Base-by-base conservation (phyloP, 140 eudicot genomes). In the Eryngium alpinum region DNA sequence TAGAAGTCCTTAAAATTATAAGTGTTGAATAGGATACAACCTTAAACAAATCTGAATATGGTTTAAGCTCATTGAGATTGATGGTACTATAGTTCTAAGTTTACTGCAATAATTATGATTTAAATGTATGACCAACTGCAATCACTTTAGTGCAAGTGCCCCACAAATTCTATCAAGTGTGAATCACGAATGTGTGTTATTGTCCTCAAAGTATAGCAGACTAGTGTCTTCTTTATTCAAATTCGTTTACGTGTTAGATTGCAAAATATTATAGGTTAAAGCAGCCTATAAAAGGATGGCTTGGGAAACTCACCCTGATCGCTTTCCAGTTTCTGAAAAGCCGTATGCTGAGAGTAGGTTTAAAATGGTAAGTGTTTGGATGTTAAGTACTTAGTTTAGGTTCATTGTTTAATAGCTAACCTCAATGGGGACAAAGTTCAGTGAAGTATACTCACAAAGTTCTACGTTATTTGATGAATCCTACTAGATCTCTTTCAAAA, bases 241-340 rank as follows among this genome's bases (percentile, higher is more conserved):
- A 49, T 75, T 75, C 27, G 5, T 4, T 0, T 2, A 75, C 46
- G 60, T 75, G 25, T 50, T 28, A 33, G 7, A 24, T 75, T 38
- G 7, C 46, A 38, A 25, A 75, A 31, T 33, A 69, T 77, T 17
- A 27, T 79, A 94, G 98, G 92, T 94, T 49, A 94, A 94, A 89
- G 91, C 86, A 80, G 98, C 98, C 34, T 94, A 90, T 89, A 94
- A 86, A 85, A 89, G 79, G 83, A 90, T 85, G 79, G 98, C 87
- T 27, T 94, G 88, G 95, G 97, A 90, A 82, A 88, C 92, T 80
- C 98, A 94, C 78, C 98, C 98, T 7, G 98, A 94, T 85, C 96
- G 96, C 46, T 89, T 94, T 80, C 96, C 96, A 10, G 29, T 31
- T 70, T 84, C 88, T 77, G 77, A 84, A 80, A 88, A 88, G 83